A percentile compares a stretch with the other conserved stretches of the same genome.
These are phyloP conservation scores for Arachis monticola DNA, from an alignment of 331 rosid species.

Conservation along the genomic window DNA sequence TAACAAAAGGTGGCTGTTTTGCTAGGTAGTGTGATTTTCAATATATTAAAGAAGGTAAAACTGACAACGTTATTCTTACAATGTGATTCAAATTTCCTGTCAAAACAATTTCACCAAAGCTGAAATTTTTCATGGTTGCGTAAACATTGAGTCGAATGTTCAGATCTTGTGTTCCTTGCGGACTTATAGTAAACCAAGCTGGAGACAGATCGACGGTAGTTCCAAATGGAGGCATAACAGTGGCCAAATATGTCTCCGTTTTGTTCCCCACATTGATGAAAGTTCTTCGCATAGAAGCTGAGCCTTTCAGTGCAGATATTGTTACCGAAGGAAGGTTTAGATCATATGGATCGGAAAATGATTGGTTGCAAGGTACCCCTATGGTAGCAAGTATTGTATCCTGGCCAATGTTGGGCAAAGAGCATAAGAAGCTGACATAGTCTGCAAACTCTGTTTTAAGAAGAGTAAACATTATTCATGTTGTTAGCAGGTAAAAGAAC, in stretches of 20 bases:
- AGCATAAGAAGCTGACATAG: constrained; percentile 77
- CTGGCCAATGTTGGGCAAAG: constrained; percentile 60
- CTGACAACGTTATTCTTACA: constrained; percentile 72
- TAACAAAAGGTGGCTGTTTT: background rate
- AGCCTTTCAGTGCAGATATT: constrained; percentile 60
- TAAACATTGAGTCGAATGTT: constrained; percentile 59
- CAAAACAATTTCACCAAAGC: constrained; percentile 82
- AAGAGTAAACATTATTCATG: background rate
- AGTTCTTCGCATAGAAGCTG: constrained; percentile 51
- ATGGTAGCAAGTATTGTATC: constrained; percentile 44
- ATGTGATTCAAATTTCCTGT: constrained; percentile 77
- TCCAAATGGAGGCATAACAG: constrained; percentile 82
- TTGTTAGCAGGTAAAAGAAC: constrained; percentile 13
- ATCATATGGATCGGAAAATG: constrained; percentile 64
- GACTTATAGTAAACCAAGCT: constrained; percentile 64
- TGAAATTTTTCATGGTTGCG: constrained; percentile 52
- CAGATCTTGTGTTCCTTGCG: constrained; percentile 61
- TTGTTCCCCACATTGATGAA: constrained; percentile 63
- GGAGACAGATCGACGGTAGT: constrained; percentile 59
- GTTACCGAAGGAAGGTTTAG: constrained; percentile 91
- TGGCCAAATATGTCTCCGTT: constrained; percentile 66
- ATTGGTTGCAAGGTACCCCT: constrained; percentile 59
- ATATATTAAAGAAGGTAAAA: constrained; percentile 51
- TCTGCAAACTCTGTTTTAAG: constrained; percentile 62
- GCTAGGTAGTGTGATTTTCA: constrained; percentile 19